These are phyloP conservation scores for Plasmodium gonderi DNA, from an alignment of 169 alveolate species.

Conservation along the genomic window DNA sequence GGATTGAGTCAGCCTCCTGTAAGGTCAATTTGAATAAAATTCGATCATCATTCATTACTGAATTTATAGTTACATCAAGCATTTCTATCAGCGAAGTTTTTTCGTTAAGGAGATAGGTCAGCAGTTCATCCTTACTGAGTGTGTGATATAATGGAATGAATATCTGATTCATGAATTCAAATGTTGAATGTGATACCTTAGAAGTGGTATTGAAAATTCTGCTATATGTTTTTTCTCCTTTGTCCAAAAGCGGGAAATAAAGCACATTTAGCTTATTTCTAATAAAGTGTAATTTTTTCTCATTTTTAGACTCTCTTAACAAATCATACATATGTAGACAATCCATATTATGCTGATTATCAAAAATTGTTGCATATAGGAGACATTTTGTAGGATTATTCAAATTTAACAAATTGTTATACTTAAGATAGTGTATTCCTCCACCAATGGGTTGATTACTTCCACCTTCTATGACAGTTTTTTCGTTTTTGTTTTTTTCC, in stretches of 20 bases:
- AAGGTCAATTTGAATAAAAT: not conserved
- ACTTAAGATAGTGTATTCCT: slow-evolving; percentile 11
- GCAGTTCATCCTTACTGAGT: not conserved
- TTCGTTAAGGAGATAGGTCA: not conserved
- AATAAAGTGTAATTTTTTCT: not conserved
- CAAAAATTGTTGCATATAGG: slow-evolving; percentile 30
- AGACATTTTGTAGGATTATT: slow-evolving; percentile 7
- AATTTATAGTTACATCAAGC: not conserved
- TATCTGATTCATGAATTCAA: not conserved
- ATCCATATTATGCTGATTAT: slow-evolving; percentile 31
- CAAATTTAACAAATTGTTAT: not conserved
- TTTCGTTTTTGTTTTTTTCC: no score
- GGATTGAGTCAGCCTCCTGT: not conserved
- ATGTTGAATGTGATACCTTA: not conserved
- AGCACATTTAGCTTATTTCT: not conserved
- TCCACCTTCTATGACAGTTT: no score
- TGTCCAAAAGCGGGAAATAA: not conserved
- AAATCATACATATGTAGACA: slow-evolving; percentile 12
- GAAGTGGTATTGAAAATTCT: no score
- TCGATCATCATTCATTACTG: not conserved
- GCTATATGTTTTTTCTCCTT: not conserved
- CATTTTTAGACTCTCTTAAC: not conserved
- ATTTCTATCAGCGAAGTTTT: not conserved
- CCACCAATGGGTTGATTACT: no score
- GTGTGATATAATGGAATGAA: not conserved